A percentile compares a stretch with the other conserved stretches of the same genome.
Evolutionary conservation across 352 stramenopile genomes (phyloP).

Genomic region (Globisporangium cederbergense): DNA sequence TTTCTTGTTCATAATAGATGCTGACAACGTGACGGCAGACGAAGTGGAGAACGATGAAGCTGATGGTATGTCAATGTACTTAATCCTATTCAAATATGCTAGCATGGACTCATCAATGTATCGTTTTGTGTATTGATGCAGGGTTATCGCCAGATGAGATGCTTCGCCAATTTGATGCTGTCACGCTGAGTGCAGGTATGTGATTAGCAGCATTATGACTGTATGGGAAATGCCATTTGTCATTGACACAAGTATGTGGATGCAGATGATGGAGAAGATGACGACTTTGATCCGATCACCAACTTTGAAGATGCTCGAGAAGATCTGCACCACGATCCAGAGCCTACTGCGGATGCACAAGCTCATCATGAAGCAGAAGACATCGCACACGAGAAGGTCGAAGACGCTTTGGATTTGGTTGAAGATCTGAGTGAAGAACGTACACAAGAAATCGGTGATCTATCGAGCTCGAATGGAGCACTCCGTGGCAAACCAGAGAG

Average conservation of each 20-base stretch:
- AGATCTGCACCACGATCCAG: neutral
- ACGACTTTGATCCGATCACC: neutral
- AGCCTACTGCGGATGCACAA: neutral
- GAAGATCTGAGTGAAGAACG: neutral
- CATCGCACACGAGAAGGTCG: neutral
- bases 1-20: neutral
- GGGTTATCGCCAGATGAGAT: conserved; percentile 30
- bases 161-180: conserved; percentile 32
- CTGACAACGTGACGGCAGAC: neutral
- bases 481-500: too few species aligned
- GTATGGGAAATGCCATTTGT: neutral
- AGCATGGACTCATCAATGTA: neutral
- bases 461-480: too few species aligned
- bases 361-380: neutral
- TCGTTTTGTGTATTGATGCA: neutral
- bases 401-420: too few species aligned
- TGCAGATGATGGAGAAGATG: conserved; percentile 11
- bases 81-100: too few species aligned
- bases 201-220: neutral
- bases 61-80: neutral
- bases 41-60: neutral
- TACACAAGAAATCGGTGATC: neutral
- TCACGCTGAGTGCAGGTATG: conserved; percentile 9
- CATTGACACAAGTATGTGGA: neutral
- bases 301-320: conserved; percentile 10